A percentile compares a stretch with the other conserved stretches of the same genome.
phyloP scores from a whole-genome alignment of 225 moss, liverwort and hornwort genomes.

The Takakia lepidozioides region DNA sequence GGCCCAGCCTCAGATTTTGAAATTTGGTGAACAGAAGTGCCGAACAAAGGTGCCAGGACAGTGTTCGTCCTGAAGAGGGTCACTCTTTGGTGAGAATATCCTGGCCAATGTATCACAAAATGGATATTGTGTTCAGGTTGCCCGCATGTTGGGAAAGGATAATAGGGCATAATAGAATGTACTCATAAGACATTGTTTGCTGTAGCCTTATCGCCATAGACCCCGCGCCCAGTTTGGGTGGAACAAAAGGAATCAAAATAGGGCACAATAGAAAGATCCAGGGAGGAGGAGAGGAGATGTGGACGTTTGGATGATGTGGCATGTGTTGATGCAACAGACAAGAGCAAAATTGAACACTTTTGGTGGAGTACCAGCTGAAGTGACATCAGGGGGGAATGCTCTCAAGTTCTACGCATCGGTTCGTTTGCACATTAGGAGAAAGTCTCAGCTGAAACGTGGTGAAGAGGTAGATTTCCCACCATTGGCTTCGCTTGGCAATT shows the following conservation, averaged over 20 bases:
- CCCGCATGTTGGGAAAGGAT: not conserved
- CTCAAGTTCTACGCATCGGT: conserved; percentile 65
- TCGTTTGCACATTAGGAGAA: conserved; percentile 49
- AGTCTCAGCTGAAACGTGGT: conserved; percentile 45
- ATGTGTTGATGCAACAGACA: conserved; percentile 18
- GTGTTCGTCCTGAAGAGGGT: too few relatives aligned
- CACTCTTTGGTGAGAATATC: too few relatives aligned
- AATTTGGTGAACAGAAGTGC: too few relatives aligned
- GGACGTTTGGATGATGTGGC: conserved; percentile 1
- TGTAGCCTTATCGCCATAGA: too few relatives aligned
- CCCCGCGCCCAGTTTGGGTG: too few relatives aligned
- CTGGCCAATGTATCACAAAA: too few relatives aligned
- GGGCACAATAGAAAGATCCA: not conserved
- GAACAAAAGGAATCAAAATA: not conserved
- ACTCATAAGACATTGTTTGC: too few relatives aligned
- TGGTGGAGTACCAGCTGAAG: conserved; percentile 40
- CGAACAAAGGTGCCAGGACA: too few relatives aligned
- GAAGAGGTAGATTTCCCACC: conserved; percentile 27
- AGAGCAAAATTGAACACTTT: conserved; percentile 43
- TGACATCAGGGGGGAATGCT: conserved; percentile 65
- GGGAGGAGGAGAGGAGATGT: conserved; percentile 5
- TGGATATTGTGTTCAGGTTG: too few relatives aligned
- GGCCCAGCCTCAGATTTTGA: too few relatives aligned
- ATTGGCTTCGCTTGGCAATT: not conserved
- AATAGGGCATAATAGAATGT: too few relatives aligned